Conservation (phyloP, 257 asterid species). For the Handroanthus guayacan region DNA sequence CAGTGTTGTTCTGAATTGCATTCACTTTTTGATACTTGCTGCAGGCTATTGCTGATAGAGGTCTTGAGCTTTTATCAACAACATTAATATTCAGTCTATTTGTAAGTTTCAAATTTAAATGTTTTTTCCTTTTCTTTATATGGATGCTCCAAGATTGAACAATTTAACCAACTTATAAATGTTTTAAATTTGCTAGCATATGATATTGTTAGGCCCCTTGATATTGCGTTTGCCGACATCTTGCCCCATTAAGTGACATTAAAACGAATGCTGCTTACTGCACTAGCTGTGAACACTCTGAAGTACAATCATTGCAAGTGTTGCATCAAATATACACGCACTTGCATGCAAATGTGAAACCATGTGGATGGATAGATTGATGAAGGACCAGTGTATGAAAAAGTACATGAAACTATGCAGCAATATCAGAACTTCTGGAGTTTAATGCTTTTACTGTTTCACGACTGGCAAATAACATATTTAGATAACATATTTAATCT, state of each 20-base stretch:
- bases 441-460: neutral
- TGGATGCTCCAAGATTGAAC: neutral
- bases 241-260: slow-evolving; percentile 15
- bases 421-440: neutral
- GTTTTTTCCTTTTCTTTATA: slow-evolving; percentile 9
- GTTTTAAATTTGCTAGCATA: neutral
- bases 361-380: neutral
- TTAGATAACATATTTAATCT: too few species aligned
- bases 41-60: slow-evolving; percentile 96
- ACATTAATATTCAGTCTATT: slow-evolving; percentile 69
- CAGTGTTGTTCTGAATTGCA: slow-evolving; percentile 2
- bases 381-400: neutral
- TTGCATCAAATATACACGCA: slow-evolving; percentile 19
- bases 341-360: slow-evolving; percentile 3
- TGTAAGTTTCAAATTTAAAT: slow-evolving; percentile 56
- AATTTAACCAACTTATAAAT: neutral
- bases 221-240: slow-evolving; percentile 23
- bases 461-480: too few species aligned
- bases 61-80: slow-evolving; percentile 86
- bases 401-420: neutral
- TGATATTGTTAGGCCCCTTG: neutral
- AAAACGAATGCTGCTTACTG: neutral
- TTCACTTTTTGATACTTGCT: slow-evolving; percentile 31
- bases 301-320: slow-evolving; percentile 7
- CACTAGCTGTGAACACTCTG: slow-evolving; percentile 2